A percentile compares a stretch with the other conserved stretches of the same genome.
Conservation (phyloP, 257 asterid genomes). For the Galeopsis tetrahit region DNA sequence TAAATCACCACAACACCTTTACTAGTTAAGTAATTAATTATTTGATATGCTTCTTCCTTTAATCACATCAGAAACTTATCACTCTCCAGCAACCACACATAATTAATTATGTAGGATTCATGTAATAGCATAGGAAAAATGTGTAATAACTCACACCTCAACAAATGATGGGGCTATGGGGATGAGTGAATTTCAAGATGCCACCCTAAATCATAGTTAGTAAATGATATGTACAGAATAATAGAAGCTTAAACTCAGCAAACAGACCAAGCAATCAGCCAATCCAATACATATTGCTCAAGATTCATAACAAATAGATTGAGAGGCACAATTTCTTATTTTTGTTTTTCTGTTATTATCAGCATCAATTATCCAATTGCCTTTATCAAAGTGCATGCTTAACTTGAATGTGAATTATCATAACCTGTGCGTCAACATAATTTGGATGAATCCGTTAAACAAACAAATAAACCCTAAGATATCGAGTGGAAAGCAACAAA, state of each 20-base stretch:
- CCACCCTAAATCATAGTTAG: too few relatives aligned
- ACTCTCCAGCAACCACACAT: too few relatives aligned
- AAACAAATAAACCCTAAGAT: neutral
- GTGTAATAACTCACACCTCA: neutral
- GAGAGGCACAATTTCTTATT: neutral
- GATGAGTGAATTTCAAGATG: too few relatives aligned
- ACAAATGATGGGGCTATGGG: neutral
- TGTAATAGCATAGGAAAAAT: too few relatives aligned
- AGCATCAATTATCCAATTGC: neutral
- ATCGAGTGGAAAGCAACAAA: neutral
- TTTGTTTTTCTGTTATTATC: neutral
- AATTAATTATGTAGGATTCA: too few relatives aligned
- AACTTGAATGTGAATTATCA: neutral
- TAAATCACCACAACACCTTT: neutral
- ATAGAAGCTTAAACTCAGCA: neutral
- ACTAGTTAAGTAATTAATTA: too few relatives aligned
- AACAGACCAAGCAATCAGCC: neutral
- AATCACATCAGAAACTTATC: too few relatives aligned
- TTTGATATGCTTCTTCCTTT: too few relatives aligned
- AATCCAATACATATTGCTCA: neutral
- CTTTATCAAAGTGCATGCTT: neutral
- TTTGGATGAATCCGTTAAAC: slow-evolving; percentile 1
- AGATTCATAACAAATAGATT: neutral
- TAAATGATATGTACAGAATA: too few relatives aligned
- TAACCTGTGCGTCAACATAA: neutral